Evolutionary conservation across 345 rosid genomes (phyloP), one percentile per base, ranked within the genome.

Genomic region (Capsella bursapastoris): DNA sequence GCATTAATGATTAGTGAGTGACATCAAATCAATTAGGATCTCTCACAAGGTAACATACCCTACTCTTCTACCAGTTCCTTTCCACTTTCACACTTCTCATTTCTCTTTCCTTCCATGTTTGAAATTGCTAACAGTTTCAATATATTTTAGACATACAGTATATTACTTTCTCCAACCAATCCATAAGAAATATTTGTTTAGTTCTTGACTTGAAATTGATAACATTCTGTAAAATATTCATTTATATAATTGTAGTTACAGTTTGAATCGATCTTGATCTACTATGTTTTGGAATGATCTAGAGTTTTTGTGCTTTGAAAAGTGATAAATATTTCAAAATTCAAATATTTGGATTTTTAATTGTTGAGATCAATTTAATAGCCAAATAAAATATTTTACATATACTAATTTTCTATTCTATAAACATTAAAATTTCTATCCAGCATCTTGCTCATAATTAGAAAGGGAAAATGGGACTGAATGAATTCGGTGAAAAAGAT

Each of bases 1-100:
- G 64, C 79, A 68, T 61, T 60, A 75, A 75, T 61, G 69, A 51
- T 75, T 68, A 75, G 69, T 29, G 31, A 57, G 64, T 25, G 49
- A 28, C 70, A 44, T 61, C 64, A 14, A 75, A 41, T 29, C 25
- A 34, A 53, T 52, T 52, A 43, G 68, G 63, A 75, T 52, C 56
- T 61, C 49, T 1, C 49, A 16, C 69, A 16, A 60, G 52, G 40
- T 16, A 51, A 52, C 74, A 68, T 53, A 75, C 63, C 69, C 55
- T 52, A 47, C 60, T 57, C 47, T 27, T 52, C 29, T 37, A 65
- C 43, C 38, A 44, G 51, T 25, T 43, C 53, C 49, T 22, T 50
- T 48, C 25, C 52, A 66, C 61, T 66, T 66, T 58, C 67, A 66
- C 59, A 71, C 29, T 2, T 57, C 16, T 43, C 25, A 10, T 1